These are phyloP conservation scores for Ashbya aceris DNA, from an alignment of 1,139 yeast species.

Conservation along the genomic window DNA sequence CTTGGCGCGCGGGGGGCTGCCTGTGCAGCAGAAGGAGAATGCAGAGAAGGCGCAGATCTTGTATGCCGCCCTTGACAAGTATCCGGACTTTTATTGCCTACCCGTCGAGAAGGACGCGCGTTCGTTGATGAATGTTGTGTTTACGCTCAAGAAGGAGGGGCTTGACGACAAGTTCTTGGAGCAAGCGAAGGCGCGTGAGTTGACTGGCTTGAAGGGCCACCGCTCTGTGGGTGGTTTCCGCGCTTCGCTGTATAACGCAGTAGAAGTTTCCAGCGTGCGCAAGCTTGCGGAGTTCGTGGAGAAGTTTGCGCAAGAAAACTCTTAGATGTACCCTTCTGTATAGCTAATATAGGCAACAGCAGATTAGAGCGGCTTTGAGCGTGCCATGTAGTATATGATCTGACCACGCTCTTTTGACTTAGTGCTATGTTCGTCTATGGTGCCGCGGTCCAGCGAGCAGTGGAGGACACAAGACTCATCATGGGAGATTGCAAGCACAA, in stretches of 20 bases:
- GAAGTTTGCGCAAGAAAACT: slow-evolving; percentile 46
- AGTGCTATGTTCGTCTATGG: slow-evolving; percentile 14
- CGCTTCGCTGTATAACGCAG: slow-evolving; percentile 87
- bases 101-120: slow-evolving; percentile 60
- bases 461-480: slow-evolving; percentile 28
- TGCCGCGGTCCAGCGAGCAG: slow-evolving; percentile 26
- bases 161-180: slow-evolving; percentile 60
- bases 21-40: slow-evolving; percentile 48
- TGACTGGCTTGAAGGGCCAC: slow-evolving; percentile 87
- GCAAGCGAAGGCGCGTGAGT: slow-evolving; percentile 45
- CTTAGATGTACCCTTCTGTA: slow-evolving; percentile 6
- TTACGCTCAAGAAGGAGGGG: slow-evolving; percentile 56
- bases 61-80: slow-evolving; percentile 56
- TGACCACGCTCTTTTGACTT: slow-evolving; percentile 23
- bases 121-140: slow-evolving; percentile 89
- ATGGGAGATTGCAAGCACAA: slow-evolving; percentile 26
- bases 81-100: slow-evolving; percentile 53
- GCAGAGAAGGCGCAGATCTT: slow-evolving; percentile 49
- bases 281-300: slow-evolving; percentile 49
- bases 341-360: background rate
- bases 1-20: slow-evolving; percentile 51
- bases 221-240: slow-evolving; percentile 97
- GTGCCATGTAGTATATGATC: slow-evolving; percentile 27
- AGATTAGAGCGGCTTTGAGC: slow-evolving; percentile 20
- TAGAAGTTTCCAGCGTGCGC: slow-evolving; percentile 54